These are phyloP conservation scores for Lentinus brumalis DNA, from an alignment of 768 basidiomycete genomes.

Conservation along the genomic window DNA sequence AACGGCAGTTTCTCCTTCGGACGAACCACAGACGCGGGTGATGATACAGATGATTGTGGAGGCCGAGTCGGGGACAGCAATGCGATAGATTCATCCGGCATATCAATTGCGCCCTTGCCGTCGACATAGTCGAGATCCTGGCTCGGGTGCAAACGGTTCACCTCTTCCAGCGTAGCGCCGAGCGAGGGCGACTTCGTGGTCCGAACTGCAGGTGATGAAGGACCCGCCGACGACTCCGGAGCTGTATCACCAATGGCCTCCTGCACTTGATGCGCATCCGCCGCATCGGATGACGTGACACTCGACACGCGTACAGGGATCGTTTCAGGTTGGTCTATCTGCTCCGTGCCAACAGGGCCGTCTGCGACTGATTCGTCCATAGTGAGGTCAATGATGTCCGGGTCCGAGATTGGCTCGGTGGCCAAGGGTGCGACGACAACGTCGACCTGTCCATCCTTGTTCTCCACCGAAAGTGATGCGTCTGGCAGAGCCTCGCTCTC, in stretches of 20 bases:
- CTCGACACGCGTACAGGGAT: not conserved
- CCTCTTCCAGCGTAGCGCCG: not conserved
- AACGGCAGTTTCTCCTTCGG: slow-evolving; percentile 12
- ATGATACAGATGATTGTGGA: not conserved
- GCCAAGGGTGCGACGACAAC: slow-evolving; percentile 1
- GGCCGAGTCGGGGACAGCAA: not conserved
- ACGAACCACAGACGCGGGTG: not conserved
- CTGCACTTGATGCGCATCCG: slow-evolving; percentile 6
- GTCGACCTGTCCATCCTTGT: slow-evolving; percentile 1
- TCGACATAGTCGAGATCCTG: slow-evolving; percentile 1
- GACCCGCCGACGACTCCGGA: not conserved
- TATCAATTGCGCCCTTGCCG: not conserved
- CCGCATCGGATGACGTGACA: slow-evolving; percentile 3
- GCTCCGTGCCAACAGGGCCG: not conserved
- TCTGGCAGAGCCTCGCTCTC: not conserved
- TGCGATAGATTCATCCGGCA: not conserved
- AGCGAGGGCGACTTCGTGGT: slow-evolving; percentile 6
- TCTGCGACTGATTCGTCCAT: no score
- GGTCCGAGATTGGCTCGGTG: no score
- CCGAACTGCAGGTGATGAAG: not conserved
- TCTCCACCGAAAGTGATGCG: not conserved
- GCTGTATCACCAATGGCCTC: not conserved
- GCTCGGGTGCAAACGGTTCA: slow-evolving; percentile 5
- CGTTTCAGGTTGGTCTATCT: not conserved
- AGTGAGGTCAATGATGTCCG: no score